phyloP scores from a whole-genome alignment of 331 rosid genomes.

The Quercus phellos region DNA sequence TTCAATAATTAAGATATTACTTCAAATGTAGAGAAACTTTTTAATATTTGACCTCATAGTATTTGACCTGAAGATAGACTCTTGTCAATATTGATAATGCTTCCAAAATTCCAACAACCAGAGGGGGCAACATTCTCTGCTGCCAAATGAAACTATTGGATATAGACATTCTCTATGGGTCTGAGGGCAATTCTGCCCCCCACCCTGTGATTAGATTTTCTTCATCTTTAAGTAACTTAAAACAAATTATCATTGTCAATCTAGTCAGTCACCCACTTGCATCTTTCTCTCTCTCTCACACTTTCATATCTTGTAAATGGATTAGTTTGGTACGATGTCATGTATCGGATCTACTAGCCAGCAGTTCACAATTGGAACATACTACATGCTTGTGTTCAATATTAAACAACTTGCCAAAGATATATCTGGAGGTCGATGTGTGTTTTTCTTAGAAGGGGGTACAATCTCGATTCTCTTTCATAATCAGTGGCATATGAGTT shows the following conservation, averaged over 20 bases:
- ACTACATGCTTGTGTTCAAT: conserved; percentile 72
- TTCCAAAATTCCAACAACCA: too few relatives aligned
- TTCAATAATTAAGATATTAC: too few relatives aligned
- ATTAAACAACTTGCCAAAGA: conserved; percentile 75
- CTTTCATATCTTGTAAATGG: conserved; percentile 11
- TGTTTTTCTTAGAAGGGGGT: conserved; percentile 96
- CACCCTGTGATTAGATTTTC: background rate
- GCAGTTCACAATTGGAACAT: conserved; percentile 85
- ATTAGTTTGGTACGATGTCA: conserved; percentile 67
- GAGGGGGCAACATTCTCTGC: too few relatives aligned
- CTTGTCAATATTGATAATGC: too few relatives aligned
- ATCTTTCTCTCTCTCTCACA: background rate
- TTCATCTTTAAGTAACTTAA: background rate
- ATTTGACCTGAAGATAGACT: too few relatives aligned
- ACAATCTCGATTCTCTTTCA: conserved; percentile 85
- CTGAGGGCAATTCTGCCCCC: too few relatives aligned
- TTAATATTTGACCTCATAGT: too few relatives aligned
- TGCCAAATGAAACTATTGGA: too few relatives aligned
- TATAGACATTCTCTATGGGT: too few relatives aligned
- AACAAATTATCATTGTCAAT: background rate
- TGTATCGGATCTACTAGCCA: conserved; percentile 80
- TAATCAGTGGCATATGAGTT: conserved; percentile 70
- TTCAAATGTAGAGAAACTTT: too few relatives aligned
- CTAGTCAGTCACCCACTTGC: background rate
- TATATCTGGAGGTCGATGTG: conserved; percentile 77